Base-by-base conservation (phyloP, 768 basidiomycete genomes). In the Suillus paluster region DNA sequence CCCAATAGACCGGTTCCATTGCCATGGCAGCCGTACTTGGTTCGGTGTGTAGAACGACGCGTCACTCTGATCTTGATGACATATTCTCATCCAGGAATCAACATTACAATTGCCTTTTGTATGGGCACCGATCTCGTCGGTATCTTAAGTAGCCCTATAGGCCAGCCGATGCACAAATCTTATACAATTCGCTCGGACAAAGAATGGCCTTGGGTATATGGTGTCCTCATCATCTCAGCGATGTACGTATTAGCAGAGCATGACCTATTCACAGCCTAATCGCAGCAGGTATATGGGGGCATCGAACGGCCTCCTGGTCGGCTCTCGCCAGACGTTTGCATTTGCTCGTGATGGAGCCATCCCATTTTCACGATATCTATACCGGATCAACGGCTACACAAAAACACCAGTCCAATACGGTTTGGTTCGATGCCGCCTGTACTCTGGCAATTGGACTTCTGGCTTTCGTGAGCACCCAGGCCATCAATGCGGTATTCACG, bases 341-440 rank as follows among this genome's bases (percentile, higher is more conserved):
- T n/a, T n/a, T n/a, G n/a, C n/a, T n/a, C n/a, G 90, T 1, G 89
- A 91, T 68, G 82, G 81, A 23, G 88, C 84, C 0, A 80, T 91
- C 5, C 89, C 88, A 0, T 83, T 90, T 64, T 91, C 89, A 0
- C 64, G 73, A 7, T 84, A 79, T 77, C 75, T 90, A 3, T 87
- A 87, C 68, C n/a, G n/a, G n/a, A n/a, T n/a, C n/a, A n/a, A n/a
- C n/a, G n/a, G n/a, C n/a, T n/a, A n/a, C n/a, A n/a, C 78, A 80
- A 73, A 78, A 25, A 85, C 87, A 1, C 87, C 87, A 0, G 79
- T 87, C n/a, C 9, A 80, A 84, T 64, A 81, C 83, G 0, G 86
- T 88, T 9, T 79, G 83, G 73, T 83, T 83, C 60, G 78, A 79
- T 19, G 84, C 81, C 2, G 60, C 78, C 27, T 62, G 79, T 23